phyloP scores from a whole-genome alignment of 495 filamentous ascomycete species.

The Trichoderma erinaceum region DNA sequence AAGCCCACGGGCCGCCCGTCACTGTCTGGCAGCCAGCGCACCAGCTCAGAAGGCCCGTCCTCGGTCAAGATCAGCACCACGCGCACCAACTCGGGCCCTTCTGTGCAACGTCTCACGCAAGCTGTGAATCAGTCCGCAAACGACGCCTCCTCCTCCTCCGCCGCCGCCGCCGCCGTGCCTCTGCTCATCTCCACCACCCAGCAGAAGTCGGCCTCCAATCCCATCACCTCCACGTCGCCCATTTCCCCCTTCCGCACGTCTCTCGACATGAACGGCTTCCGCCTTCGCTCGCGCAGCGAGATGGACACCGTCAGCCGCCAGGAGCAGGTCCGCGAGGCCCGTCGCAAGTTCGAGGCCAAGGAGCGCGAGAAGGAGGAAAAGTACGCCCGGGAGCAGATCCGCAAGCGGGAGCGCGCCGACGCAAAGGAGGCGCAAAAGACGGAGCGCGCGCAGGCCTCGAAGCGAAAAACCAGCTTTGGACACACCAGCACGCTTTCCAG shows the following conservation, averaged over 20 bases:
- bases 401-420: constrained; percentile 42
- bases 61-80: neutral
- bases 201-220: constrained; percentile 20
- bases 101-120: constrained; percentile 17
- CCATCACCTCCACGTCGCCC: constrained; percentile 25
- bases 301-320: constrained; percentile 39
- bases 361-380: constrained; percentile 51
- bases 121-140: constrained; percentile 19
- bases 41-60: constrained; percentile 5
- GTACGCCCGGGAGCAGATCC: constrained; percentile 49
- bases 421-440: constrained; percentile 34
- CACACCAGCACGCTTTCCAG: constrained; percentile 7
- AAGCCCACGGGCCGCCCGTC: neutral
- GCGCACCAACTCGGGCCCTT: constrained; percentile 12
- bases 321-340: constrained; percentile 45
- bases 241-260: constrained; percentile 48
- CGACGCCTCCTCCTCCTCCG: constrained; percentile 18
- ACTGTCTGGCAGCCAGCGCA: constrained; percentile 1
- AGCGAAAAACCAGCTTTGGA: neutral
- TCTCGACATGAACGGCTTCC: constrained; percentile 41
- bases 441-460: constrained; percentile 4
- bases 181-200: constrained; percentile 4
- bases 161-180: constrained; percentile 15
- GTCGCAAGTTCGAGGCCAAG: constrained; percentile 48
- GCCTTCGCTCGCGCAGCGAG: constrained; percentile 47